phyloP scores from a whole-genome alignment of 768 basidiomycete species.

The Clavaria fumosa region DNA sequence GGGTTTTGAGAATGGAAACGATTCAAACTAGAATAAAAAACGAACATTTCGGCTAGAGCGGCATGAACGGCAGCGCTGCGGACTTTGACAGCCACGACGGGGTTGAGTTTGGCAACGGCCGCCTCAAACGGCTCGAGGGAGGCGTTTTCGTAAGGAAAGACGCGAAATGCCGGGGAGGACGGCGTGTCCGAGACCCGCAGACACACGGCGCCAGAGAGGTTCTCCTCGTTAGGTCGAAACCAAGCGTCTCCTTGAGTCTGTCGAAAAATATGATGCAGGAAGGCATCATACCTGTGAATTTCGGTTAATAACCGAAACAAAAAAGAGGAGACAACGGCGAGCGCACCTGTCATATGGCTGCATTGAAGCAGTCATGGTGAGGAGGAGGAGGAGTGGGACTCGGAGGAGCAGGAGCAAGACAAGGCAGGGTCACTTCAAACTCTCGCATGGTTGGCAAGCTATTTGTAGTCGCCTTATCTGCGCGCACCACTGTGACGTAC shows the following conservation, averaged over 20 bases:
- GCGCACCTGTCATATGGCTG: too few relatives aligned
- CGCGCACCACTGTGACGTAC: too few relatives aligned
- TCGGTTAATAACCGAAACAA: too few relatives aligned
- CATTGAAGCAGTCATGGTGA: too few relatives aligned
- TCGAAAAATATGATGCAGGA: background rate
- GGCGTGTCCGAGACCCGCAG: conserved; percentile 52
- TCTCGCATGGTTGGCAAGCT: too few relatives aligned
- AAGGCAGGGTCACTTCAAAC: too few relatives aligned
- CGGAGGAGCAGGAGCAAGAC: too few relatives aligned
- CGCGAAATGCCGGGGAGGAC: conserved; percentile 55
- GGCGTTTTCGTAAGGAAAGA: conserved; percentile 79
- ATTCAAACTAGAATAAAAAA: conserved; percentile 8
- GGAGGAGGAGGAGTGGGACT: too few relatives aligned
- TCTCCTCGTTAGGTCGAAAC: conserved; percentile 79
- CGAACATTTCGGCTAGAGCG: conserved; percentile 54
- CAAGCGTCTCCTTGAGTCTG: conserved; percentile 73
- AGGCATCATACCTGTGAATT: too few relatives aligned
- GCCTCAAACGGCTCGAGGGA: conserved; percentile 71
- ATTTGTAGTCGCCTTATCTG: too few relatives aligned
- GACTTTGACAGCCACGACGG: conserved; percentile 72
- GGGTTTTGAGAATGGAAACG: conserved; percentile 7
- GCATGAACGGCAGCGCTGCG: conserved; percentile 71
- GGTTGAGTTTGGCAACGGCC: conserved; percentile 60
- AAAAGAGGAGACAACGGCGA: too few relatives aligned
- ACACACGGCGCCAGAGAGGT: conserved; percentile 66